phyloP scores from a whole-genome alignment of 2,329 filamentous ascomycete species.

The Pseudopyrenochaeta lycopersici region DNA sequence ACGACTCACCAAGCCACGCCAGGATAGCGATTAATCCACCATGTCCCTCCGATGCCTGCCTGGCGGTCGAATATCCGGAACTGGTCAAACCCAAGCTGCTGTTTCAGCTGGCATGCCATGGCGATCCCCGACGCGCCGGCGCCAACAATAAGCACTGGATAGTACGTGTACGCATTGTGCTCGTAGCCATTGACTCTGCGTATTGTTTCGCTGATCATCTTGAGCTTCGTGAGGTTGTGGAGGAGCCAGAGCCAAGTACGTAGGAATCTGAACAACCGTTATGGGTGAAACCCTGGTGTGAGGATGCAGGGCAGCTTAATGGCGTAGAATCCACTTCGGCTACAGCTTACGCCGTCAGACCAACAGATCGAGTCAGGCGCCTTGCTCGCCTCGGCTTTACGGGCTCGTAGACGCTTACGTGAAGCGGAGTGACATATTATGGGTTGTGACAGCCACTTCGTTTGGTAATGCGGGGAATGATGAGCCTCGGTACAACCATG shows the following conservation, averaged over 20 bases:
- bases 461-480: background rate
- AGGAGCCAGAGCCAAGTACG: background rate
- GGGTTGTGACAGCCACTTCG: background rate
- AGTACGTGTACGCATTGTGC: constrained; percentile 52
- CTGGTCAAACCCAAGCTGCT: constrained; percentile 66
- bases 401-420: background rate
- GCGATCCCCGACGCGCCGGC: constrained; percentile 70
- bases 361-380: background rate
- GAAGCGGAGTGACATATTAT: background rate
- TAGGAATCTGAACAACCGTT: background rate
- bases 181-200: constrained; percentile 49
- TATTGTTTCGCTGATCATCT: constrained; percentile 46
- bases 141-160: constrained; percentile 66
- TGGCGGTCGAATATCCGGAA: constrained; percentile 69
- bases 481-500: constrained; percentile 1
- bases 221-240: background rate
- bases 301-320: background rate
- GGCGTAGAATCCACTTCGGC: background rate
- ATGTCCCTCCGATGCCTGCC: constrained; percentile 68
- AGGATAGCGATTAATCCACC: constrained; percentile 70
- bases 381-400: background rate
- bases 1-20: constrained; percentile 46
- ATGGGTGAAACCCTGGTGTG: background rate
- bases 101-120: constrained; percentile 66
- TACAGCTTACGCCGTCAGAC: too few species aligned